Evolutionary conservation across 2,329 filamentous ascomycete species (phyloP), one percentile per base, ranked within the genome.

Genomic region (Sclerotiophoma versabilis): DNA sequence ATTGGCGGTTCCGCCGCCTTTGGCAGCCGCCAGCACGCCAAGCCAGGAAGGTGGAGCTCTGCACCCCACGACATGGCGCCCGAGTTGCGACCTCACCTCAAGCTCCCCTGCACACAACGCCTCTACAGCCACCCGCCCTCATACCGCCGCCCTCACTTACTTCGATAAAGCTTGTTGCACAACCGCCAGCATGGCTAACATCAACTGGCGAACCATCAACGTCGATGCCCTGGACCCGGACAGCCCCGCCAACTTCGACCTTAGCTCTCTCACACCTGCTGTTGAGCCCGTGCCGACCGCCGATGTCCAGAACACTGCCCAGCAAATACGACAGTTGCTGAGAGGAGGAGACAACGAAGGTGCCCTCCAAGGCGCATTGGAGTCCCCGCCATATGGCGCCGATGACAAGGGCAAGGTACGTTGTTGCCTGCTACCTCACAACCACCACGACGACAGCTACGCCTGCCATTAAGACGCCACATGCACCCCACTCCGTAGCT

Each of bases 161-260:
- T 14, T 43, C 53, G 22, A 36, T 25, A 4, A 44, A 20, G 30
- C 37, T 59, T 34, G 57, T 55, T 57, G 52, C 45, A 57, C 42
- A 42, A 29, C 58, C 41, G 30, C 54, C 65, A 60, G 56, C 57
- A 81, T 80, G 79, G 76, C 79, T 34, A 69, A 74, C 49, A 75
- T 84, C 77, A 87, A 88, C 75, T 88, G 84, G 80, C 91, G 93
- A 76, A 96, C 92, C 64, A 95, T 97, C 83, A 92, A 97, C 83
- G 89, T 97, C 76, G 93, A 97, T 75, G 88, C 89, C 65, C 84
- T 96, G 68, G 90, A 95, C 76, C 91, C 93, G 55, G 93, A 98
- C 77, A 95, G 92, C 68, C 86, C 90, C 63, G 80, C 86, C 77
- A 98, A 97, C 84, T 98, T 98, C 80, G 91, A 96, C 78, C 87